Evolutionary conservation across 495 filamentous ascomycete genomes (phyloP), one percentile per base, ranked within the genome.

Genomic region (Hypoxylon lenormandii): DNA sequence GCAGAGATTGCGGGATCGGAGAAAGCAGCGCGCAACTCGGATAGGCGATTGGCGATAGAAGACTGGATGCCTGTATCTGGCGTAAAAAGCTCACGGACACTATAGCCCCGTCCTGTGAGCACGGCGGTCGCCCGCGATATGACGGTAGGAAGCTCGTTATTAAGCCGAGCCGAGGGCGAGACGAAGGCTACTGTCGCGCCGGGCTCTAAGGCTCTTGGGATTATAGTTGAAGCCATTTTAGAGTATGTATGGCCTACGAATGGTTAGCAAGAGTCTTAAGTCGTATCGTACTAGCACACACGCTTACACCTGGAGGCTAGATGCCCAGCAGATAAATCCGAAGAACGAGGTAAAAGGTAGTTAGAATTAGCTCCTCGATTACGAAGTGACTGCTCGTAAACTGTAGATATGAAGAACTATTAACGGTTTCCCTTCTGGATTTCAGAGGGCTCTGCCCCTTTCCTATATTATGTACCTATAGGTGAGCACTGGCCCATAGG

Each of bases 181-280:
- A 77, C 45, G 21, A 72, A 72, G 28, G 72, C 75, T 16, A 77
- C 74, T 12, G 70, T 77, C 53, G 57, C 64, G 53, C 75, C 70
- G 6, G 54, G 55, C 23, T 73, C 19, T 4, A 77, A 56, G 16
- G 64, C 64, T 16, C 59, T 63, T 33, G 74, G 66, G 26, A 52
- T 5, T 57, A 69, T 56, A 16, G 58, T 36, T 11, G 65, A 58
- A 45, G 65, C 56, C 65, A 69, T 69, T 19, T 57, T 52, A 2
- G 42, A 5, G 3, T 48, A 3, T 48, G 28, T 10, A n/a, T 48
- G 51, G 33, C 22, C 28, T 23, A 36, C 19, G 22, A 8, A 26
- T 26, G 30, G 12, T 38, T 18, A 4, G 28, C 19, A 7, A 28
- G 26, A 28, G 26, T 28, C 26, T 3, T 28, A 7, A 7, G 26